Percentiles rank a stretch among this genome's conserved stretches.
Evolutionary conservation across 2,329 filamentous ascomycete genomes (phyloP).

Genomic region (Ophiosphaerella narmari): DNA sequence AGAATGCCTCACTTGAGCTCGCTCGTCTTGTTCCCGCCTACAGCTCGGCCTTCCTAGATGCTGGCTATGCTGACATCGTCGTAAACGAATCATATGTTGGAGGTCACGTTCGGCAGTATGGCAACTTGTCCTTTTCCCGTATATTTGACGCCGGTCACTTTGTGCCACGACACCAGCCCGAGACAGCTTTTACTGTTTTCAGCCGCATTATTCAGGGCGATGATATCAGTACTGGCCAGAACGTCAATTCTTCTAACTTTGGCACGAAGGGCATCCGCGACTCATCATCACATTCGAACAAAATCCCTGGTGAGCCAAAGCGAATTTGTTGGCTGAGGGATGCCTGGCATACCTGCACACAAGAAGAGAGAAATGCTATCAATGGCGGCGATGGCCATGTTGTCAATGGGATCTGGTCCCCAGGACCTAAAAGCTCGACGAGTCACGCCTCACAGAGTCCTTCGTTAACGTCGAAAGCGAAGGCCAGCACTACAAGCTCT

Average conservation of each 20-base stretch:
- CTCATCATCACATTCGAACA: constrained; percentile 59
- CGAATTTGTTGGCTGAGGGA: constrained; percentile 66
- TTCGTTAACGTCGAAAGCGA: neutral
- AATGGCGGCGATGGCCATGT: constrained; percentile 50
- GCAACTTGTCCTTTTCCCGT: constrained; percentile 62
- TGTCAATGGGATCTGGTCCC: constrained; percentile 25
- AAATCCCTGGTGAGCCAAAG: constrained; percentile 53
- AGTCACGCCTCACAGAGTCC: neutral
- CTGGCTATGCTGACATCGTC: constrained; percentile 74
- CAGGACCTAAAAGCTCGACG: constrained; percentile 1
- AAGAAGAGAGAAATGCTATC: constrained; percentile 56
- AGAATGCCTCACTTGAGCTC: constrained; percentile 68
- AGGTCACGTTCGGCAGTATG: constrained; percentile 74
- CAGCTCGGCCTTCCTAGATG: constrained; percentile 59
- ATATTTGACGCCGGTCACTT: constrained; percentile 59
- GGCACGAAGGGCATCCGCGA: constrained; percentile 62
- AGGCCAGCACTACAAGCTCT: neutral
- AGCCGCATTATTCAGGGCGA: constrained; percentile 55
- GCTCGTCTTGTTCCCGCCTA: constrained; percentile 51
- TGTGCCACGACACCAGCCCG: constrained; percentile 48
- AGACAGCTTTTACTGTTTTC: constrained; percentile 59
- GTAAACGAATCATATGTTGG: constrained; percentile 70
- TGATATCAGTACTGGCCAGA: constrained; percentile 55
- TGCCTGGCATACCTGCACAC: constrained; percentile 55
- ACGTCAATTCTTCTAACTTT: constrained; percentile 58